Evolutionary conservation across 2,329 filamentous ascomycete species (phyloP).

Genomic region (Fusarium drepaniforme): DNA sequence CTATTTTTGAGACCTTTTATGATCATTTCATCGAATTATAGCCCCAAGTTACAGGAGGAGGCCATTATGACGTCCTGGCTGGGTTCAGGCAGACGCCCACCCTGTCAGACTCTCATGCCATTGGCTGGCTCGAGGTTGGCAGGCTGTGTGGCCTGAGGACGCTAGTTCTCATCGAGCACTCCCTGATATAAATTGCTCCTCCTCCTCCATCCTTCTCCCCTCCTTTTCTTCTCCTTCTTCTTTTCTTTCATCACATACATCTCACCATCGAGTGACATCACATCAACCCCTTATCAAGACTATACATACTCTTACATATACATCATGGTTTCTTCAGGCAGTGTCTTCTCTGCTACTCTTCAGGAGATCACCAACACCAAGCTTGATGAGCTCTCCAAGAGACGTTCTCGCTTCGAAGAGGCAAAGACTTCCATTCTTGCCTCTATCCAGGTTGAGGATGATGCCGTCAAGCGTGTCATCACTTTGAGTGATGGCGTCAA

Average conservation of each 20-base stretch:
- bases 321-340: slow-evolving; percentile 46
- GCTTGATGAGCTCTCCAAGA: slow-evolving; percentile 57
- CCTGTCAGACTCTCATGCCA: background rate
- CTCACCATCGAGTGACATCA: background rate
- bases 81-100: background rate
- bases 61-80: background rate
- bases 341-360: slow-evolving; percentile 57
- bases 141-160: slow-evolving; percentile 38
- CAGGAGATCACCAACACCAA: slow-evolving; percentile 59
- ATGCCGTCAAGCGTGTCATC: slow-evolving; percentile 47
- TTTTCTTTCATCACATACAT: background rate
- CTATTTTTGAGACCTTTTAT: background rate
- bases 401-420: slow-evolving; percentile 52
- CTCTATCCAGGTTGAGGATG: slow-evolving; percentile 42
- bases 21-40: background rate
- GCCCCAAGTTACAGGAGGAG: background rate
- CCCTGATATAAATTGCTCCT: slow-evolving; percentile 24
- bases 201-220: slow-evolving; percentile 1
- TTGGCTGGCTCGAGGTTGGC: background rate
- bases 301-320: background rate
- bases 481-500: slow-evolving; percentile 52
- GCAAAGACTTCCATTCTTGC: slow-evolving; percentile 48
- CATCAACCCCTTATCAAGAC: background rate
- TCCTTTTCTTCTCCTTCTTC: background rate
- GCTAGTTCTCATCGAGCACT: slow-evolving; percentile 5